Percentiles rank a stretch among this genome's conserved stretches.
Evolutionary conservation across 2,329 filamentous ascomycete species (phyloP).

Genomic region (Aspergillus puulaauensis): DNA sequence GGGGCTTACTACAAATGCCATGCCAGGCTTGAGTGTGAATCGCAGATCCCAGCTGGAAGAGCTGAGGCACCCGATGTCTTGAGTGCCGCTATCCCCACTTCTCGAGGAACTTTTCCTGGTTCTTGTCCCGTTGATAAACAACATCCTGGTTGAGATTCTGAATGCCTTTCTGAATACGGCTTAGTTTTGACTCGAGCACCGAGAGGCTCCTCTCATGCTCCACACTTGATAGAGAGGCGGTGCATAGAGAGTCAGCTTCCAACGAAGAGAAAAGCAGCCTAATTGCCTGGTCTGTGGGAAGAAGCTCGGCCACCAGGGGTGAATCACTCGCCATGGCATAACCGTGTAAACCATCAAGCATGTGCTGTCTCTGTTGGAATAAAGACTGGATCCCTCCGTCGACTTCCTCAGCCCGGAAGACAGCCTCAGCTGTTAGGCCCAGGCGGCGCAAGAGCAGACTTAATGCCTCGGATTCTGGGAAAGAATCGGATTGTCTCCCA

Average conservation of each 20-base stretch:
- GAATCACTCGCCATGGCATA: conserved; percentile 30
- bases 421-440: conserved; percentile 29
- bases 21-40: not conserved
- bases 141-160: conserved; percentile 34
- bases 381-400: conserved; percentile 21
- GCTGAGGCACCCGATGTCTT: not conserved
- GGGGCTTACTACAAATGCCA: not conserved
- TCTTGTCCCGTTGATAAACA: conserved; percentile 31
- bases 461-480: conserved; percentile 25
- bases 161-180: conserved; percentile 31
- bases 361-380: conserved; percentile 29
- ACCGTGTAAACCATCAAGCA: conserved; percentile 28
- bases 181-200: conserved; percentile 32
- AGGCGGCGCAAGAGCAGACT: conserved; percentile 35
- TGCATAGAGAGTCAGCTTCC: conserved; percentile 28
- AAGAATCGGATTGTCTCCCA: conserved; percentile 11
- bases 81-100: conserved; percentile 26
- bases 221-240: conserved; percentile 27
- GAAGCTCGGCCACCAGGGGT: conserved; percentile 30
- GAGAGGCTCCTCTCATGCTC: conserved; percentile 27
- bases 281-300: conserved; percentile 31
- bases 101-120: conserved; percentile 32
- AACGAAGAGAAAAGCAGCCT: conserved; percentile 33
- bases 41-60: not conserved
- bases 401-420: conserved; percentile 23